Evolutionary conservation across 2,329 filamentous ascomycete genomes (phyloP), one percentile per base, ranked within the genome.

Genomic region (Aspergillus sclerotialis): DNA sequence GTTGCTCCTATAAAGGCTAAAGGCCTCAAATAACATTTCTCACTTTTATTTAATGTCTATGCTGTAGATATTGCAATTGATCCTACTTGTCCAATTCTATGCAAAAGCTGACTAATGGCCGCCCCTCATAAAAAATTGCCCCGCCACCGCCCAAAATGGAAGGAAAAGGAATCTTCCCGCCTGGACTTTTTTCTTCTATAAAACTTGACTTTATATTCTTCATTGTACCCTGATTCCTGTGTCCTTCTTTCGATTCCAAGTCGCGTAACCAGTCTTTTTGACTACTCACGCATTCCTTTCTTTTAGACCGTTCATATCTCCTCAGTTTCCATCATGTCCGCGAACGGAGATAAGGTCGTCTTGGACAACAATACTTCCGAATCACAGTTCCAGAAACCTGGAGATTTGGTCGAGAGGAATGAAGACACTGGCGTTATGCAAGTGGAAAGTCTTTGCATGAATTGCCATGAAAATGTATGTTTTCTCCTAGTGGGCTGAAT

Each of bases 371-470:
- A 43, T 36, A 43, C 38, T 16, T 38, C 39, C 4, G 51, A 55
- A 32, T 55, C 56, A 24, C 56, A 60, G 29, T 63, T 63, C 38
- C 53, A 62, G 37, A 61, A 60, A 28, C 52, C 56, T n/a, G 53
- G 57, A 5, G 56, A 63, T 35, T 41, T 63, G 27, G 56, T 62
- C 10, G 56, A 63, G 39, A 48, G 47, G 28, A 46, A 64, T 37
- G 61, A 65, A 17, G 62, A 64, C 25, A 60, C 53, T n/a, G 65
- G 64, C 23, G 48, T 67, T 4, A 64, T 68, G 47, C 50, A 63
- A 32, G 47, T 70, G 14, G 83, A 89, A 62, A 86, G 82, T 45
- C 71, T 90, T 14, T 90, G 84, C 69, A 89, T 90, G 84, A 88
- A 86, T 68, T 90, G 84, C 64, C 76, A 80, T 49, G 71, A 87